Conservation (phyloP, 148 eudicot species). For the Nyssa sinensis region DNA sequence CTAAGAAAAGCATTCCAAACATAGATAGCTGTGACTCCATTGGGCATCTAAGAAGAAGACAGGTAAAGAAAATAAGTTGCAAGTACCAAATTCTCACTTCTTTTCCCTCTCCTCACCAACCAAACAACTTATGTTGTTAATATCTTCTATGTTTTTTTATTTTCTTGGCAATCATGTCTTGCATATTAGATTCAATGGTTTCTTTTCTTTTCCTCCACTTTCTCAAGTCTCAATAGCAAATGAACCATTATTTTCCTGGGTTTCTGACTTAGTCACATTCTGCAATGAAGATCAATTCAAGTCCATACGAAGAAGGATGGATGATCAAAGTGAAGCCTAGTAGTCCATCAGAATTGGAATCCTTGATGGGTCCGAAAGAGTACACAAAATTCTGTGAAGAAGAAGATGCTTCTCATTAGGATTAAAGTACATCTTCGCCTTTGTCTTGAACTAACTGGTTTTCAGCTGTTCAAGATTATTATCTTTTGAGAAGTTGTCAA, state of each 20-base stretch:
- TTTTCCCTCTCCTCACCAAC: too few species aligned
- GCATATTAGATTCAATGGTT: too few species aligned
- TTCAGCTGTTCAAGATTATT: slow-evolving; percentile 13
- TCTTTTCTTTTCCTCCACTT: not conserved
- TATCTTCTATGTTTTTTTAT: too few species aligned
- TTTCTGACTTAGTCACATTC: slow-evolving; percentile 2
- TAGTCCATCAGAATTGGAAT: slow-evolving; percentile 67
- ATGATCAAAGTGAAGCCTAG: slow-evolving; percentile 96
- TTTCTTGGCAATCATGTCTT: too few species aligned
- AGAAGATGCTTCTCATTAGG: slow-evolving; percentile 57
- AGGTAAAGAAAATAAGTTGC: too few species aligned
- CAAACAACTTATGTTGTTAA: too few species aligned
- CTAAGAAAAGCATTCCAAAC: too few species aligned
- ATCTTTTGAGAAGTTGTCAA: too few species aligned
- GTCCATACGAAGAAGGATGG: slow-evolving; percentile 97
- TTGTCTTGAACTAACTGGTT: slow-evolving; percentile 8
- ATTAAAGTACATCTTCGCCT: not conserved
- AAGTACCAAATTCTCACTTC: too few species aligned
- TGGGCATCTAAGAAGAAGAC: too few species aligned
- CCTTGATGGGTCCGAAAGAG: slow-evolving; percentile 65
- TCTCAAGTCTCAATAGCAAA: not conserved
- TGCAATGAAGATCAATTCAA: slow-evolving; percentile 61
- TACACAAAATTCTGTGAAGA: slow-evolving; percentile 77
- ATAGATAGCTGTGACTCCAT: too few species aligned
- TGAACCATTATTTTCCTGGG: not conserved